Base-by-base conservation (phyloP, 2,329 filamentous ascomycete genomes). In the Hansfordia pulvinata region DNA sequence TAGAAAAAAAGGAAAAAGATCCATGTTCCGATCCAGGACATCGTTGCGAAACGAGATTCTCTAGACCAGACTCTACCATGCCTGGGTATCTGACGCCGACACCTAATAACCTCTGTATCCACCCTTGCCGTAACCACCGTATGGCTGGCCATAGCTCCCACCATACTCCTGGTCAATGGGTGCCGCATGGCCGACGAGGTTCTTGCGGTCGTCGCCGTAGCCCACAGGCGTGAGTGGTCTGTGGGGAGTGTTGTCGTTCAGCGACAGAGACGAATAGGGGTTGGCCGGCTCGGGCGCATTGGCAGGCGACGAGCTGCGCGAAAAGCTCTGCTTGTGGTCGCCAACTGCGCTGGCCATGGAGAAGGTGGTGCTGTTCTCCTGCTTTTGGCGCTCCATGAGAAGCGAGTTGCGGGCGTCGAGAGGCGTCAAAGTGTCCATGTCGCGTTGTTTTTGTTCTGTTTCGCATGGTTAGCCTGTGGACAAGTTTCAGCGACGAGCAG, bases 371-470 rank as follows among this genome's bases (percentile, higher is more conserved):
- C 54, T 54, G 17, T 50, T 49, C 20, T 50, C 46, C n/a, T n/a
- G n/a, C 34, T 54, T 52, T 21, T 40, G 35, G 20, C 54, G 67
- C 27, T 78, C 71, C 51, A 84, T 73, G 31, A 93, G 73, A 12
- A 94, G 70, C 9, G 80, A 86, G 60, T 88, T 88, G 46, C 82
- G 79, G 2, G 84, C 80, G 44, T 92, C 82, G 20, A 93, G 69
- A 5, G 85, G 81, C 2, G 85, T 94, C 26, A 94, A 72, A 32
- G 74, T 75, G 51, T 93, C 85, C 33, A 79, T 58, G 40, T 90
- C 80, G 37, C 77, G 76, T 43, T 74, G 69, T 54, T 86, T 81
- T 84, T 13, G 22, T 52, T 62, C 84, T 81, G 54, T 85, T 79
- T 82, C 52, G 30, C 35, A 23, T 19, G 9, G 2, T n/a, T 6